phyloP scores from a whole-genome alignment of 345 rosid species.

The Angophora floribunda region DNA sequence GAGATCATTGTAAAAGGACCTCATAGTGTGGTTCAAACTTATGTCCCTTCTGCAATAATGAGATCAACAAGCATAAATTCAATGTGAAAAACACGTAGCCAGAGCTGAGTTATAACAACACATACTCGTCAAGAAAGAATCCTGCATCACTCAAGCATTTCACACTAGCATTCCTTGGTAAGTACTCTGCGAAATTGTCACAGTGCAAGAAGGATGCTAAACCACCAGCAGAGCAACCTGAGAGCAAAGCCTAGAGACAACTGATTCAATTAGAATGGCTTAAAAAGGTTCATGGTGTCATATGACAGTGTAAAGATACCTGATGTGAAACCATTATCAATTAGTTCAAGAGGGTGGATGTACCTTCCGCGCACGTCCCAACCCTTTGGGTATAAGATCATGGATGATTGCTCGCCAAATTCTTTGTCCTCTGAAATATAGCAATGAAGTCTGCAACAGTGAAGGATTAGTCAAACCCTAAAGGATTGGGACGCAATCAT shows the following conservation, averaged over 20 bases:
- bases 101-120: neutral
- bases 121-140: slow-evolving; percentile 80
- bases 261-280: neutral
- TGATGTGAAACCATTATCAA: neutral
- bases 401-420: slow-evolving; percentile 82
- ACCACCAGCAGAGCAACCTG: slow-evolving; percentile 99
- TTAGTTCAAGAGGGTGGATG: neutral
- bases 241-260: slow-evolving; percentile 65
- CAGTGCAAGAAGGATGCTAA: slow-evolving; percentile 74
- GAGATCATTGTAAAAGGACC: slow-evolving; percentile 46
- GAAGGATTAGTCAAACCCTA: neutral
- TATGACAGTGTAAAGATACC: neutral
- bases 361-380: slow-evolving; percentile 65
- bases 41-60: slow-evolving; percentile 58
- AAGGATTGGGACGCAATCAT: neutral
- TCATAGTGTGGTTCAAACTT: slow-evolving; percentile 47
- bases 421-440: slow-evolving; percentile 87
- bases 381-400: slow-evolving; percentile 83
- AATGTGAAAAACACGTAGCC: neutral
- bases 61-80: neutral
- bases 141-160: slow-evolving; percentile 99
- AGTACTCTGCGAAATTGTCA: slow-evolving; percentile 45
- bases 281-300: neutral
- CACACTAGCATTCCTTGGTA: slow-evolving; percentile 54
- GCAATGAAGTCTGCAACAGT: slow-evolving; percentile 56